Base-by-base conservation (phyloP, 805 yeast species). In the Ogataea naganishii region DNA sequence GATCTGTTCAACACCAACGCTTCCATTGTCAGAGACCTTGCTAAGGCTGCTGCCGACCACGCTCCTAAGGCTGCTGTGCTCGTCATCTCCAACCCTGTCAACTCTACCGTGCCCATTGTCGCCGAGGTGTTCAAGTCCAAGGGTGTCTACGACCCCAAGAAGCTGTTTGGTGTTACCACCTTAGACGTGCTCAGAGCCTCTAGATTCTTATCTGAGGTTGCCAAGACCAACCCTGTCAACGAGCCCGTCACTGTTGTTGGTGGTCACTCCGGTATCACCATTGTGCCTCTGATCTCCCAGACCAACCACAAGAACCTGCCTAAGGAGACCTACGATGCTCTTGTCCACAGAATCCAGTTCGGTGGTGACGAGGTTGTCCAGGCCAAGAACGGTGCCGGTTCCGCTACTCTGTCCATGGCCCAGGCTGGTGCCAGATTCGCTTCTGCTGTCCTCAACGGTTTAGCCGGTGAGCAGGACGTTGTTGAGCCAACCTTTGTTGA, bases 231-330 rank as follows among this genome's bases (percentile, higher is more conserved):
- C 68, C 96, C 94, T 56, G 69, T 64, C 40, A 61, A 69, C 44
- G 94, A 82, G 70, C 65, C 60, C 44, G 83, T 86, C 43, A 72
- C 84, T 43, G 95, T 88, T 53, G 89, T 88, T 43, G 96, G 96
- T 59, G 96, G 96, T 49, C 96, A 86, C 77, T 84, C 95, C 36
- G 96, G 96, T 64, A 78, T 80, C 57, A 88, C 96, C 60, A 86
- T 86, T 62, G 94, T 86, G 38, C 96, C 96, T 54, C 68, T 88
- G 60, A 66, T 86, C 58, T 82, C 94, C 39, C 95, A 81, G 67
- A 69, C 92, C 45, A 70, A 63, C 62, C 84, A 80, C 70, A 64
- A 68, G 49, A 47, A 62, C 46, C 63, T 80, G 56, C 64, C 73
- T 47, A 74, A 71, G 44, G 89, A 81, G 56, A 66, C 62, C 37